Evolutionary conservation across 2,329 filamentous ascomycete genomes (phyloP), one percentile per base, ranked within the genome.

Genomic region (Ascochyta rabiei): DNA sequence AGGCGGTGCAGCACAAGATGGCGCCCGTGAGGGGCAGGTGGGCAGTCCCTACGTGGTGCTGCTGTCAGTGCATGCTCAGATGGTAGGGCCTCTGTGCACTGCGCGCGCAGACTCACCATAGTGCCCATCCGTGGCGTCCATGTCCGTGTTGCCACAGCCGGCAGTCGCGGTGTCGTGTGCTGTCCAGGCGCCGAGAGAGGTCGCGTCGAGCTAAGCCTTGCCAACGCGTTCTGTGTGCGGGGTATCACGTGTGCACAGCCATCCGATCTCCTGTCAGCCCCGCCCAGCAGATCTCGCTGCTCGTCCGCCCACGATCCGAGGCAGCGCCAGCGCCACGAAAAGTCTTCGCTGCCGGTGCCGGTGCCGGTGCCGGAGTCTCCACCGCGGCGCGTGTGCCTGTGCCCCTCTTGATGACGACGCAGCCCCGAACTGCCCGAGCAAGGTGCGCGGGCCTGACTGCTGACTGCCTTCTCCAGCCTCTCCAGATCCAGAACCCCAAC

Each of bases 1-100:
- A 88, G 65, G 89, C 92, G 45, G 92, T 96, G 77, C 91, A 96
- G 81, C 92, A 96, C 64, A 96, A 82, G 57, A 95, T 84, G 48
- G 91, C 84, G 64, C 89, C 89, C 60, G 67, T 65, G 41, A 78
- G 75, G 51, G 76, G 76, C 62, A 71, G 62, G 56, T 75, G 71
- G 56, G 66, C 60, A 18, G 66, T 68, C 41, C 58, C 73, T 75
- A 54, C 12, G 21, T 8, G 16, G 33, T 5, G 13, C 10, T 46
- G 8, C 19, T 50, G 56, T 61, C 15, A 64, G 61, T 58, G 21
- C 28, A 46, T 53, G 19, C 16, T 19, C 19, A 26, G n/a, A n/a
- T n/a, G n/a, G n/a, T 13, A 15, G 18, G 18, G 34, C 15, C 16
- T 37, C n/a, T 15, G 15, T 28, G n/a, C 31, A 16, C 16, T 37